Evolutionary conservation across 2,329 filamentous ascomycete genomes (phyloP).

Genomic region (Colletotrichum shisoi): DNA sequence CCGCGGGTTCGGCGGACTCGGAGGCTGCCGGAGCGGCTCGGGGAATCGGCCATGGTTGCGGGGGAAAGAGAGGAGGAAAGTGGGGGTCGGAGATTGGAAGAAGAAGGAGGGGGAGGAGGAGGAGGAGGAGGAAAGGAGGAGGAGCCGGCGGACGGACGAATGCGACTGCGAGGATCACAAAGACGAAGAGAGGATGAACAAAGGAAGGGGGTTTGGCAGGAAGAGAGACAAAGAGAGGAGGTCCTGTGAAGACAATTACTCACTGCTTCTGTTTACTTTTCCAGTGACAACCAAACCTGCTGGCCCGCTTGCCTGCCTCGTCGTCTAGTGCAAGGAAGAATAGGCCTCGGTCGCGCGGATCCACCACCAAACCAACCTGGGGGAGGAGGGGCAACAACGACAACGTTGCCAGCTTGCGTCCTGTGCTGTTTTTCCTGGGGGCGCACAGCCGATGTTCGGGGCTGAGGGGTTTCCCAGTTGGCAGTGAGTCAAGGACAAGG

Average conservation of each 20-base stretch:
- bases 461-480: constrained; percentile 4
- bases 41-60: constrained; percentile 43
- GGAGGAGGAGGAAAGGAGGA: neutral
- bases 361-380: constrained; percentile 7
- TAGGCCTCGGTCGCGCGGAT: constrained; percentile 23
- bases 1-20: constrained; percentile 43
- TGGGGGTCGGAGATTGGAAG: neutral
- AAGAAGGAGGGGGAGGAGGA: neutral
- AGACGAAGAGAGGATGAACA: constrained; percentile 3
- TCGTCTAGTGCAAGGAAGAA: constrained; percentile 9
- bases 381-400: neutral
- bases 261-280: constrained; percentile 32
- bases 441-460: constrained; percentile 9
- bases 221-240: neutral
- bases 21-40: constrained; percentile 44
- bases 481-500: neutral
- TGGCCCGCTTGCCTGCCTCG: constrained; percentile 10
- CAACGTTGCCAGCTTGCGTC: constrained; percentile 3
- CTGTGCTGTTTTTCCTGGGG: constrained; percentile 12
- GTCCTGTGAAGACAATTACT: constrained; percentile 16
- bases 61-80: neutral
- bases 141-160: neutral
- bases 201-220: constrained; percentile 9
- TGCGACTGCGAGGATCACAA: constrained; percentile 2
- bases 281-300: neutral